Evolutionary conservation across 495 filamentous ascomycete species (phyloP), one percentile per base, ranked within the genome.

Genomic region (Aspergillus asperescens): DNA sequence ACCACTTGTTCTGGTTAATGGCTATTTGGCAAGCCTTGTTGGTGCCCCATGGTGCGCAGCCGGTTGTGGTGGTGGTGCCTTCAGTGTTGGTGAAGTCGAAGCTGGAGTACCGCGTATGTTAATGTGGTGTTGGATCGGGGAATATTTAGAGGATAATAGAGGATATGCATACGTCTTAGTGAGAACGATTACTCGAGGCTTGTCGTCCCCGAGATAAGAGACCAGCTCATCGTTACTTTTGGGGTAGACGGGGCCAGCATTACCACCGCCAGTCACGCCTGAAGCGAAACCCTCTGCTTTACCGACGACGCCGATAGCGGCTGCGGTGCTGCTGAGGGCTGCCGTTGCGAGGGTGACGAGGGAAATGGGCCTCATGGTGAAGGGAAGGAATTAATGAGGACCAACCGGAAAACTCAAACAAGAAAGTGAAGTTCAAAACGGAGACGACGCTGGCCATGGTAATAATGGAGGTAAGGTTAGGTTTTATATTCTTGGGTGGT

Each of bases 1-100:
- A 78, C 76, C 76, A 77, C 59, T 67, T 54, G 50, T 77, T 63
- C 61, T 72, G 55, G 65, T 79, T 77, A 56, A 82, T 81, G 35
- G 80, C 80, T 42, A 75, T 47, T 63, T 77, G 80, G 57, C 69
- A 78, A 25, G 38, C 71, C 46, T 60, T 61, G 28, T 42, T 65
- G 46, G 72, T 73, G 16, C 68, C 68, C 71, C 74, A 76, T 18
- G 71, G 70, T 39, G 72, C 67, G 49, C 76, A 79, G 24, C 76
- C 77, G 40, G 65, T 72, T 32, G 40, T 58, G 39, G 65, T 65
- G n/a, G 59, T 63, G 9, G 67, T 71, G 41, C 73, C 74, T 57
- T 76, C 74, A 18, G 57, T 73, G 43, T 60, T 65, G 28, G 56
- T 64, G 68, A 73, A 77, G 60, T 76, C 73, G 50, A 71, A 74